Conservation (phyloP, 2,329 filamentous ascomycete genomes). For the Talaromyces pinophilus region DNA sequence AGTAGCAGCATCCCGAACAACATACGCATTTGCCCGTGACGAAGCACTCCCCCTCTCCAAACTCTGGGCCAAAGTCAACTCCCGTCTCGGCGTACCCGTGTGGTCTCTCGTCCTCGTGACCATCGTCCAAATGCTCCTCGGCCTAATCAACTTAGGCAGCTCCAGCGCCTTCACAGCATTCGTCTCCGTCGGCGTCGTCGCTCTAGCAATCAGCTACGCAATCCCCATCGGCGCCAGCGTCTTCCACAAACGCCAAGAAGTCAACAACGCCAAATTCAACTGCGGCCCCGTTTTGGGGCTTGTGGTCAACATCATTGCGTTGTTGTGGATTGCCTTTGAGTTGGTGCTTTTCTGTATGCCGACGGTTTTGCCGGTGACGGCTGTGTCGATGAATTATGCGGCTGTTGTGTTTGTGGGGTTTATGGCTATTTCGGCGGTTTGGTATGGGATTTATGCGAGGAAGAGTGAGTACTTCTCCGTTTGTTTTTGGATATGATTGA, state of each 20-base stretch:
- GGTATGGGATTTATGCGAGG: slow-evolving; percentile 55
- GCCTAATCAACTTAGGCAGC: slow-evolving; percentile 53
- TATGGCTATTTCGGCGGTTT: slow-evolving; percentile 51
- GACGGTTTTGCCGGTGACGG: slow-evolving; percentile 55
- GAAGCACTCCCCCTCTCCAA: slow-evolving; percentile 46
- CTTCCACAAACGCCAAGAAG: slow-evolving; percentile 49
- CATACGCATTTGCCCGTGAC: slow-evolving; percentile 52
- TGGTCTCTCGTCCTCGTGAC: slow-evolving; percentile 48
- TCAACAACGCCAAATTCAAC: slow-evolving; percentile 53
- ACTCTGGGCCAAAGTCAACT: slow-evolving; percentile 41
- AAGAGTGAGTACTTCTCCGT: slow-evolving; percentile 46
- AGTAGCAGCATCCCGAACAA: slow-evolving; percentile 51
- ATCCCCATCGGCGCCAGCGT: slow-evolving; percentile 59
- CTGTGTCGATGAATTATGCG: slow-evolving; percentile 59
- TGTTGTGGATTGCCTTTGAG: slow-evolving; percentile 57
- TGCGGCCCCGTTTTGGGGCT: slow-evolving; percentile 48
- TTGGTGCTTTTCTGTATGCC: slow-evolving; percentile 58
- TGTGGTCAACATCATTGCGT: slow-evolving; percentile 49
- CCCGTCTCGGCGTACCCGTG: slow-evolving; percentile 43
- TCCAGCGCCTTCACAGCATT: slow-evolving; percentile 53
- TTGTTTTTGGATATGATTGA: background rate
- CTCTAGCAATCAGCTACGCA: slow-evolving; percentile 57
- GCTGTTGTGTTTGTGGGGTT: slow-evolving; percentile 60
- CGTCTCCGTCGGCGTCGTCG: slow-evolving; percentile 58
- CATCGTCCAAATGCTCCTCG: slow-evolving; percentile 51